A percentile compares a stretch with the other conserved stretches of the same genome.
These are phyloP conservation scores for Candida railenensis DNA, from an alignment of 805 yeast species.

Conservation along the genomic window DNA sequence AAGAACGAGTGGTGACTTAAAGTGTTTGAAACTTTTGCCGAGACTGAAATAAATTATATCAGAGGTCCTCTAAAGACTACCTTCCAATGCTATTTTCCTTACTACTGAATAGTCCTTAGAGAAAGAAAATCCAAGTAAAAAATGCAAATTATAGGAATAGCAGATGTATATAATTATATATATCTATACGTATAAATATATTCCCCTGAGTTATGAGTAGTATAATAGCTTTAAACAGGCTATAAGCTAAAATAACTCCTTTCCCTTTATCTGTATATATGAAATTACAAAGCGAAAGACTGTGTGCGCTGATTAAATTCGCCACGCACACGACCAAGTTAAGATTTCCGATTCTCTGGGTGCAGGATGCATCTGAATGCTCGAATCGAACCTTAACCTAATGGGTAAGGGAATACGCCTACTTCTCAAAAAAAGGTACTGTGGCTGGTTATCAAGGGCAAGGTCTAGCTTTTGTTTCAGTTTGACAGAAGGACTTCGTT, in stretches of 20 bases:
- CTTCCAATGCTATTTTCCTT: background rate
- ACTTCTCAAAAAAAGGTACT: too few species aligned
- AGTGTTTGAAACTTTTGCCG: background rate
- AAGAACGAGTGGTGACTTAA: background rate
- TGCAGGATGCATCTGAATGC: too few species aligned
- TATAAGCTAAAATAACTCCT: background rate
- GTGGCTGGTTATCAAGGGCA: too few species aligned
- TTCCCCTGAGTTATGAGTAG: too few species aligned
- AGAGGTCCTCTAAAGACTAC: background rate
- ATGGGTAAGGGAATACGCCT: too few species aligned
- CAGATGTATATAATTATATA: too few species aligned
- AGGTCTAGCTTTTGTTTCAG: too few species aligned
- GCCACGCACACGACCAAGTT: constrained; percentile 1
- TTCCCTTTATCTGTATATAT: constrained; percentile 3
- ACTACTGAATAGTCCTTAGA: background rate
- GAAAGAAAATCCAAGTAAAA: background rate
- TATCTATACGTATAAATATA: background rate
- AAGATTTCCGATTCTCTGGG: background rate
- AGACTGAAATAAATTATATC: background rate
- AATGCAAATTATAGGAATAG: background rate
- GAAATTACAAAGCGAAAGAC: constrained; percentile 5
- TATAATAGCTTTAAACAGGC: too few species aligned
- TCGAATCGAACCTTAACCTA: too few species aligned
- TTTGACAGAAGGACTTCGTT: too few species aligned
- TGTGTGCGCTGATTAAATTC: constrained; percentile 4